Evolutionary conservation across 2,329 filamentous ascomycete species (phyloP).

Genomic region (Clarireedia homoeocarpa): DNA sequence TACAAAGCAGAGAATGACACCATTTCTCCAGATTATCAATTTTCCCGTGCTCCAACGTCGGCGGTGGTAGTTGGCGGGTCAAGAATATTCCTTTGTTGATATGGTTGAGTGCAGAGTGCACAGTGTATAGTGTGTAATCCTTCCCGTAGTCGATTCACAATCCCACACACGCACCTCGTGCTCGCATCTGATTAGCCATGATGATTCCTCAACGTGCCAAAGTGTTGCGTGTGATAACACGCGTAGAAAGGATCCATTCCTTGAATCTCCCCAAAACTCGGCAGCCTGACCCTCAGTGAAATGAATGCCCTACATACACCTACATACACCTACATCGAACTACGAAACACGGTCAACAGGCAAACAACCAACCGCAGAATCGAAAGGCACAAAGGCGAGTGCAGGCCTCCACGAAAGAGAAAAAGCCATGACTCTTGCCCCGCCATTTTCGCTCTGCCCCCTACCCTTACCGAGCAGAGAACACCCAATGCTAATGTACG

Average conservation of each 20-base stretch:
- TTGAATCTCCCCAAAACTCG: neutral
- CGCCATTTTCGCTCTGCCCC: neutral
- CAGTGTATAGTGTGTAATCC: no score
- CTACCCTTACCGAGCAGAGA: neutral
- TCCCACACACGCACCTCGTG: no score
- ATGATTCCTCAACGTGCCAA: neutral
- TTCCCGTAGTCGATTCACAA: neutral
- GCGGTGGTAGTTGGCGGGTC: no score
- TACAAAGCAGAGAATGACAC: no score
- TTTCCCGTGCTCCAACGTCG: no score
- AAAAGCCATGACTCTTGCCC: neutral
- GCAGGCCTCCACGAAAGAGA: neutral
- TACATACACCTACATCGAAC: neutral
- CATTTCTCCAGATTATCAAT: no score
- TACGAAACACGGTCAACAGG: neutral
- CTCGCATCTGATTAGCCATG: neutral
- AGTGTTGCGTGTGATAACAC: neutral
- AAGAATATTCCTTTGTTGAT: neutral
- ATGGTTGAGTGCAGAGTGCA: no score
- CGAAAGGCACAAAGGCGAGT: neutral
- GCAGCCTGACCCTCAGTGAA: neutral
- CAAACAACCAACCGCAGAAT: neutral
- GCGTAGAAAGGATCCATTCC: neutral
- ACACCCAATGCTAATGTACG: neutral
- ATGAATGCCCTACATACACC: neutral